These are phyloP conservation scores for Colletotrichum cordylinicola DNA, from an alignment of 2,329 filamentous ascomycete genomes.

Conservation along the genomic window DNA sequence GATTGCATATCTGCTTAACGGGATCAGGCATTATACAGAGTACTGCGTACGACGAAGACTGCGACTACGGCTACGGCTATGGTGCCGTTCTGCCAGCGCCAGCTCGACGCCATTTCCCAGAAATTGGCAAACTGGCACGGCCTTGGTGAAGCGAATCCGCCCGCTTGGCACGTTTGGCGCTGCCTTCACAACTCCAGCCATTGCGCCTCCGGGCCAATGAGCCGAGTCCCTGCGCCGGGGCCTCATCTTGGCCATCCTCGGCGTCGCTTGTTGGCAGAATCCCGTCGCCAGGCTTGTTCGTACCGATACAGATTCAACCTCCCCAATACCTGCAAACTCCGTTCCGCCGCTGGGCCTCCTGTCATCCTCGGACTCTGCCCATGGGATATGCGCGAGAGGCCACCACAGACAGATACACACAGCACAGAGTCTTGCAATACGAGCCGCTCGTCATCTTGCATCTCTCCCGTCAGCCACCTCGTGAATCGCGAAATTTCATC, in stretches of 20 bases:
- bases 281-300: not conserved
- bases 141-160: not conserved
- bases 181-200: not conserved
- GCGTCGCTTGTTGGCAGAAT: not conserved
- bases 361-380: not conserved
- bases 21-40: not conserved
- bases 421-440: not conserved
- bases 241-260: conserved; percentile 3
- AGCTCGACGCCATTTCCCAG: not conserved
- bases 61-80: not conserved
- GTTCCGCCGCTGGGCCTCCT: conserved; percentile 8
- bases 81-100: not conserved
- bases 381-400: not conserved
- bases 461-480: not conserved
- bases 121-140: not conserved
- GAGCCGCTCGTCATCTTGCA: not conserved
- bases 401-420: too few species aligned
- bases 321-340: not conserved
- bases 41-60: not conserved
- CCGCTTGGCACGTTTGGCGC: conserved; percentile 8
- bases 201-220: not conserved
- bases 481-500: not conserved
- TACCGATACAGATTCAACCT: not conserved
- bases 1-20: not conserved
- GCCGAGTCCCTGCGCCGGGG: not conserved